These are phyloP conservation scores for button mushroom (Agaricus bisporus) DNA, from an alignment of 768 basidiomycete genomes.

Conservation along the genomic window DNA sequence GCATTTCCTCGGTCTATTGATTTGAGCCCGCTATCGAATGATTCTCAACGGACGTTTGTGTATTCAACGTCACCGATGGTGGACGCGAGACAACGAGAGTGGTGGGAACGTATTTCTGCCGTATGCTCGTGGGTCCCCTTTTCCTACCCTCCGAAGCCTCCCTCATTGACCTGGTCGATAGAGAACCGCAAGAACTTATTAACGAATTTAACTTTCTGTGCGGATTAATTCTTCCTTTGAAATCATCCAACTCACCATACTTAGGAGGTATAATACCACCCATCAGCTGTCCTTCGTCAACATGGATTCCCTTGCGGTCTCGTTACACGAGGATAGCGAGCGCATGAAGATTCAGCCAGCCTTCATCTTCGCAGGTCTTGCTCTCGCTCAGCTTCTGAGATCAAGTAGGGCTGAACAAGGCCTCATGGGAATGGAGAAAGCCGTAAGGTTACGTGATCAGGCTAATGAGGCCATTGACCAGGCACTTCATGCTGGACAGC, in stretches of 20 bases:
- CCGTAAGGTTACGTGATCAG: constrained; percentile 47
- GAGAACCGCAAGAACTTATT: constrained; percentile 15
- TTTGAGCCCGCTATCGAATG: constrained; percentile 2
- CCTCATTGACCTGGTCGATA: constrained; percentile 3
- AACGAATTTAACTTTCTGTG: constrained; percentile 25
- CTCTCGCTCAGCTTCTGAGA: constrained; percentile 65
- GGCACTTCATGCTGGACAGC: constrained; percentile 43
- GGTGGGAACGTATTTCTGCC: constrained; percentile 38
- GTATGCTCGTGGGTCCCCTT: constrained; percentile 27
- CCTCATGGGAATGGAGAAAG: constrained; percentile 46
- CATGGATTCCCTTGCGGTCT: constrained; percentile 44
- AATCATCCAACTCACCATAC: not conserved
- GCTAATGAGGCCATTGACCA: constrained; percentile 50
- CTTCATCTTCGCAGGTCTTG: constrained; percentile 61
- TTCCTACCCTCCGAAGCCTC: constrained; percentile 2
- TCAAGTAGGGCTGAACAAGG: constrained; percentile 64
- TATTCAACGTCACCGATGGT: constrained; percentile 26
- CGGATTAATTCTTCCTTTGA: constrained; percentile 2
- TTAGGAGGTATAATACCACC: constrained; percentile 56
- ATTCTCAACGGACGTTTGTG: constrained; percentile 23
- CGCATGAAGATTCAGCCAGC: constrained; percentile 62
- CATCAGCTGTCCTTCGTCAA: constrained; percentile 71
- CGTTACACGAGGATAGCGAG: constrained; percentile 44
- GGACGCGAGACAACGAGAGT: constrained; percentile 29
- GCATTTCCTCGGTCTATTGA: constrained; percentile 7